Evolutionary conservation across 1,284 basidiomycete genomes (phyloP).

Genomic region (Trametes versicolor): DNA sequence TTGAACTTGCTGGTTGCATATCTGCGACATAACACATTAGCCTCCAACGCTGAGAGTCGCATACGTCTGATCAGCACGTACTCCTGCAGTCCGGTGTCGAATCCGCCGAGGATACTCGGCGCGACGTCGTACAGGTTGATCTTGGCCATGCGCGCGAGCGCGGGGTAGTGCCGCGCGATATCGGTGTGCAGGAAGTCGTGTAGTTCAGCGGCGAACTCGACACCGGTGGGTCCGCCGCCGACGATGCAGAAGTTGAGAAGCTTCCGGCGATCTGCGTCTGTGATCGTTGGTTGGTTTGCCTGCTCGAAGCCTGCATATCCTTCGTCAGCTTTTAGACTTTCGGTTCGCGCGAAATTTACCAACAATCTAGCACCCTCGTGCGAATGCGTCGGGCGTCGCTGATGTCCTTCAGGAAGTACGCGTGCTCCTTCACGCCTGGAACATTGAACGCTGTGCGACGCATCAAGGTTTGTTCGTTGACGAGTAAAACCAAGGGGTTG

Average conservation of each 20-base stretch:
- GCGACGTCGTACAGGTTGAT: conserved; percentile 87
- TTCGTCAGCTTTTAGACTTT: not conserved
- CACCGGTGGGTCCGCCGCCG: conserved; percentile 80
- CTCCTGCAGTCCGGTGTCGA: conserved; percentile 77
- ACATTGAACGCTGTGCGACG: conserved; percentile 64
- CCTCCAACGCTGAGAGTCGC: conserved; percentile 9
- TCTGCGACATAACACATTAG: conserved; percentile 45
- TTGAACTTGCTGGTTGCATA: conserved; percentile 81
- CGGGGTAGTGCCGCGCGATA: conserved; percentile 71
- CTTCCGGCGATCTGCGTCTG: conserved; percentile 70
- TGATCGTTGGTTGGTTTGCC: conserved; percentile 76
- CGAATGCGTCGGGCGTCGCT: conserved; percentile 86
- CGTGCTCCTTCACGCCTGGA: conserved; percentile 79
- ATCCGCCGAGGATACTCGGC: conserved; percentile 83
- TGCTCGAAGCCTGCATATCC: conserved; percentile 73
- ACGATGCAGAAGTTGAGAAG: conserved; percentile 86
- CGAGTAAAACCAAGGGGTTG: conserved; percentile 28
- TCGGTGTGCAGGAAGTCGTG: conserved; percentile 87
- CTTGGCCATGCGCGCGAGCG: conserved; percentile 66
- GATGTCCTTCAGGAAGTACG: conserved; percentile 86
- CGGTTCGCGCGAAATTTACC: conserved; percentile 31
- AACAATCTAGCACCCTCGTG: conserved; percentile 77
- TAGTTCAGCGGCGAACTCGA: conserved; percentile 89
- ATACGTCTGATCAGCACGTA: conserved; percentile 45
- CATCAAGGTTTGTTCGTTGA: conserved; percentile 6